Base-by-base conservation (phyloP, 352 stramenopile genomes). In the Pythium aristosporum region DNA sequence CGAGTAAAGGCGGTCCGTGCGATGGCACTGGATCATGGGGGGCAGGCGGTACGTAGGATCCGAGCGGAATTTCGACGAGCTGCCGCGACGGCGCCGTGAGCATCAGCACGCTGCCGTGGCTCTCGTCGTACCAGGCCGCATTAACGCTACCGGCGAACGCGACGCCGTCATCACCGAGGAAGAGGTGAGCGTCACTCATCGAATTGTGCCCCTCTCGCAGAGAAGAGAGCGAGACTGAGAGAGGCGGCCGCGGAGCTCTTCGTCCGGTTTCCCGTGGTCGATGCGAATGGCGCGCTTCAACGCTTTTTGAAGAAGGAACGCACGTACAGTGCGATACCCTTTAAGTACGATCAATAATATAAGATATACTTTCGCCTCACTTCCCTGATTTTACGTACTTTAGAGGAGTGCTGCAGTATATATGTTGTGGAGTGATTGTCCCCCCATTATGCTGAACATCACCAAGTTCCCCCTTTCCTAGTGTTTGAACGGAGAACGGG, bases 101-200 rank as follows among this genome's bases (percentile, higher is more conserved):
- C 44, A 89, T 46, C n/a, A 91, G 50, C 37, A 89, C 61, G 32
- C 74, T 82, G 28, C 72, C 51, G 48, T 93, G 82, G 15, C 68
- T 72, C 23, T 75, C 71, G 55, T 93, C 82, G 52, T 81, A 77
- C 82, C 82, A 92, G 20, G 65, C 44, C 28, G 64, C 70, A 16
- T 69, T 60, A 20, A 49, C 68, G 36, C 78, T 69, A 47, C 52
- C 68, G 0, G 55, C 70, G 61, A 85, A 88, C 56, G 75, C 68
- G 18, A 75, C 73, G 61, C 79, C 77, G 18, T 73, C 76, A 50
- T 70, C 75, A 30, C 71, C 81, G 36, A 91, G 67, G 56, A 72
- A 92, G 46, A 92, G 58, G 44, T 92, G 83, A 2, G 77, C 77
- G 41, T 89, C 71, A 65, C 78, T 80, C 61, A 73, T 69, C 21